Evolutionary conservation across 2,329 filamentous ascomycete species (phyloP), one percentile per base, ranked within the genome.

Genomic region (Anthostomella pinea): DNA sequence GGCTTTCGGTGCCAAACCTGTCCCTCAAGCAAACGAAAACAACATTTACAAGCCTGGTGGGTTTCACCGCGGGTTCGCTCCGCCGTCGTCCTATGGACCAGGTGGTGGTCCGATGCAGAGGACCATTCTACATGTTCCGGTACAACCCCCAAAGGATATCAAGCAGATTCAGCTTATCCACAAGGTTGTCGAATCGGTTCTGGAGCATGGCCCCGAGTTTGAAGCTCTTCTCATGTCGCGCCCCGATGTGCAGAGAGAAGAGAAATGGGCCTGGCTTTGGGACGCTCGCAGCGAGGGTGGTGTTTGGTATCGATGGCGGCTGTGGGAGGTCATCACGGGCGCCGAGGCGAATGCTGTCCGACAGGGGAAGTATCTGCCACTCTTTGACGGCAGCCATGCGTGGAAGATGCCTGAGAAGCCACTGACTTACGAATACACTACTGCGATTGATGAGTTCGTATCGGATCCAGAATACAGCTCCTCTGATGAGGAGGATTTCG

Each of bases 221-320:
- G 93, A 98, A 63, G 89, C 90, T 5, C 70, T 95, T 2, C 73
- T 98, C 6, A 97, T 97, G 93, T 84, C 83, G 32, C 75, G 87
- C 13, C 79, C 85, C 0, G 81, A 89, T 36, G 85, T 97, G 1
- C 87, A 95, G 58, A 76, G 74, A 25, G 87, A 95, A 41, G 87
- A 95, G 60, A 89, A 84, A 48, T 97, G 91, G 81, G 85, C 89
- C 0, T 98, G 90, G 86, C 71, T 98, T 5, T 98, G 87, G 83
- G 85, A 97, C 59, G 77, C 89, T 14, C 77, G 82, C 48, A 90
- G 82, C 54, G 71, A 75, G 45, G 89, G 81, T 17, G 91, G 85
- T 11, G 77, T 94, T 11, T 98, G 90, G 76, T 97, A 97, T 62
- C 81, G 93, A 27, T 97, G 88, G 85, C 80, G 87, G 28, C 58